Base-by-base conservation (phyloP, 2,329 filamentous ascomycete genomes). In the Delphinella strobiligena region DNA sequence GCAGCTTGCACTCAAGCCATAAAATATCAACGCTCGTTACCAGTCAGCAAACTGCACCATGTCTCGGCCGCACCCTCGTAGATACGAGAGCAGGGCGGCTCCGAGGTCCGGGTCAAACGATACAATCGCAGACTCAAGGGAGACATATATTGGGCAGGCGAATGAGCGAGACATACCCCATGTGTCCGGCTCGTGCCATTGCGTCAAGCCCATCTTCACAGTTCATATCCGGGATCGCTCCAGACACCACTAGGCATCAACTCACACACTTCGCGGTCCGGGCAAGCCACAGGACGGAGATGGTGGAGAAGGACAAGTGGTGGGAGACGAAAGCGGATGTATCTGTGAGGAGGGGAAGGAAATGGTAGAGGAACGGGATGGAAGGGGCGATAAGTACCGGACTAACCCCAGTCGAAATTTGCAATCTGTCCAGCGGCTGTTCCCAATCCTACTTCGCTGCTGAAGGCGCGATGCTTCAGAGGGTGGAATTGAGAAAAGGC, bases 121-220 rank as follows among this genome's bases (percentile, higher is more conserved):
- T 38, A 34, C 22, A 31, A 33, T 36, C 37, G 45, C 40, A 47
- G 47, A 44, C 47, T 36, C 45, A 36, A 30, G 31, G 29, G 12
- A 5, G 30, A 11, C 19, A 37, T n/a, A 19, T 19, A 32, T 17
- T 38, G 38, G 49, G 48, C 45, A 50, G 49, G 57, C 55, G 56
- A 61, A 54, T 56, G 59, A 62, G 52, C 60, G 56, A 62, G 54
- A 7, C 59, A 62, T 62, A 54, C 56, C 59, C 59, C 56, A 57
- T 55, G 56, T 61, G 54, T 58, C 58, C 61, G 60, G 59, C 54
- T 57, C 51, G 49, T 59, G 22, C 22, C 22, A 12, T 27, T 12
- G 22, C 22, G 22, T 27, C 22, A 27, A 12, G 52, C 51, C 51
- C 47, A 16, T 41, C 50, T 44, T 41, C 42, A 39, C 42, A 53